Evolutionary conservation across 2,329 filamentous ascomycete genomes (phyloP).

Genomic region (Leptographium procerum): DNA sequence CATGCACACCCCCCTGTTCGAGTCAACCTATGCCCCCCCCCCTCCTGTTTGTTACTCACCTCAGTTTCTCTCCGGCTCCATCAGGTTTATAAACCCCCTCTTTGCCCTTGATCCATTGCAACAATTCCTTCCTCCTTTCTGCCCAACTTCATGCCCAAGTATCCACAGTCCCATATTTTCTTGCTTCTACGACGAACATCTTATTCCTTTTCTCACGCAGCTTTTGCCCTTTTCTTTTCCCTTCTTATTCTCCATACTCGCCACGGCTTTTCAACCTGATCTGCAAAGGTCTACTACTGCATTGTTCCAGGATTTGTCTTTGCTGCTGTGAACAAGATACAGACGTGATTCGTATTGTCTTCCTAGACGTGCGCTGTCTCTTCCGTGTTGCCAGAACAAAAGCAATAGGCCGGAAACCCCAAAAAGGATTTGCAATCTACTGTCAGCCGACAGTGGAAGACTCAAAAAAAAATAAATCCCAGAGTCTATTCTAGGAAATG

Average conservation of each 20-base stretch:
- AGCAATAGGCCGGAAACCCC: not conserved
- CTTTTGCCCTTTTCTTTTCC: not conserved
- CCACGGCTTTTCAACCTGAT: not conserved
- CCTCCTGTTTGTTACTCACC: not conserved
- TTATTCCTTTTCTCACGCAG: not conserved
- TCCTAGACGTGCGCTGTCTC: not conserved
- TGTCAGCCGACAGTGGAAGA: conserved; percentile 1
- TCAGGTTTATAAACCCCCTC: conserved; percentile 12
- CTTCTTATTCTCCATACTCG: not conserved
- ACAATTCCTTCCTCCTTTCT: conserved; percentile 13
- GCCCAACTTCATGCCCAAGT: conserved; percentile 21
- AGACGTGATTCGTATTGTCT: conserved; percentile 2
- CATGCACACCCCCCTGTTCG: not conserved
- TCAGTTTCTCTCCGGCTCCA: not conserved
- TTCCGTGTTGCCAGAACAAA: not conserved
- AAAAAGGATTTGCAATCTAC: not conserved
- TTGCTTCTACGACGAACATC: not conserved
- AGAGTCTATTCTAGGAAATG: conserved; percentile 22
- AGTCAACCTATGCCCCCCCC: not conserved
- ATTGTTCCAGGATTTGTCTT: not conserved
- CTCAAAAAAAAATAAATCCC: not conserved
- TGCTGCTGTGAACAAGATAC: not conserved
- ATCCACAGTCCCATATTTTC: conserved; percentile 6
- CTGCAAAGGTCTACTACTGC: not conserved
- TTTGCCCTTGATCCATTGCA: conserved; percentile 14